Percentiles rank a stretch among this genome's conserved stretches.
phyloP scores from a whole-genome alignment of 306 rosid genomes.

The Rosa multiflora region DNA sequence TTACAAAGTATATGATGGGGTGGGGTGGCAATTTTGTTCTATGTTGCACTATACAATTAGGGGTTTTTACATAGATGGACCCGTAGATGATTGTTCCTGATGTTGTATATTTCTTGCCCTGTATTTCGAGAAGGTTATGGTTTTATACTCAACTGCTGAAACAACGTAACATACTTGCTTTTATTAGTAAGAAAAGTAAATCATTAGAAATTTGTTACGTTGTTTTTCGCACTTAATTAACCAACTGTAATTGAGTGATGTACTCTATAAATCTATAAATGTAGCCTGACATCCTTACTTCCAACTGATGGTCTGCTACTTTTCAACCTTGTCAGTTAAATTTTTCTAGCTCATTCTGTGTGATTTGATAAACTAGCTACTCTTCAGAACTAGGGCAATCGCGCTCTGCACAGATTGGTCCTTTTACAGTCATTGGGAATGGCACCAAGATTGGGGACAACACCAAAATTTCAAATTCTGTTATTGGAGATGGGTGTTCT shows the following conservation, averaged over 20 bases:
- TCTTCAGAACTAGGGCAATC: constrained; percentile 70
- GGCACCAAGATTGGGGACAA: constrained; percentile 75
- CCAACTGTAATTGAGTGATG: background rate
- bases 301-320: background rate
- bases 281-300: background rate
- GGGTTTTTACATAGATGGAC: too few relatives aligned
- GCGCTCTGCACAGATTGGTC: constrained; percentile 80
- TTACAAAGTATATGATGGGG: background rate
- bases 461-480: constrained; percentile 68
- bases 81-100: too few relatives aligned
- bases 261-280: background rate
- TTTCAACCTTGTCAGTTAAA: background rate
- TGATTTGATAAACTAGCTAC: constrained; percentile 31
- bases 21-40: background rate
- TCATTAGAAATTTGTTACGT: too few relatives aligned
- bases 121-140: too few relatives aligned
- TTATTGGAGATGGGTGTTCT: constrained; percentile 80
- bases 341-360: constrained; percentile 12
- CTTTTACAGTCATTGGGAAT: constrained; percentile 79
- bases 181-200: too few relatives aligned
- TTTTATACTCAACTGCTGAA: too few relatives aligned
- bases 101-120: too few relatives aligned
- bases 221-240: too few relatives aligned
- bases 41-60: background rate
- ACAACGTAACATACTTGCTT: too few relatives aligned